Base-by-base conservation (phyloP, 768 basidiomycete species). In the Ramaria sp. region DNA sequence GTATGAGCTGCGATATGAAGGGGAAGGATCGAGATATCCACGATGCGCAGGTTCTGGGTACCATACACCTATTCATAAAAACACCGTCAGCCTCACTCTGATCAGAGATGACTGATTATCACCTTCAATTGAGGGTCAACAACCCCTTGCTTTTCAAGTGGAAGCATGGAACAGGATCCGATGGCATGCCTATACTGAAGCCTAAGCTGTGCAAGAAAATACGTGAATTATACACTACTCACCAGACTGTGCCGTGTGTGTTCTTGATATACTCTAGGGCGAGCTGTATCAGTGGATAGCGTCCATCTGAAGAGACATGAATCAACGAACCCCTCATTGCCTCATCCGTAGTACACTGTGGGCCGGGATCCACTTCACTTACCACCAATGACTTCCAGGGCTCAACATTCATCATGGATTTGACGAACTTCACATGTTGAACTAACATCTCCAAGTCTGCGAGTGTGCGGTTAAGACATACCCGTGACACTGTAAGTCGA, bases 91-190 rank as follows among this genome's bases (percentile, higher is more conserved):
- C 49, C 5, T 7, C 10, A 17, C 10, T 20, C 19, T 15, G 30
- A 4, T 33, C 11, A 10, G 6, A 15, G 30, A 1, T 19, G 33
- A 15, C 39, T 24, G n/a, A 7, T 1, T 12, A 3, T 17, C 0
- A 74, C 77, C 59, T 81, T 81, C 41, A 86, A 67, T n/a, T 69
- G 69, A 30, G 75, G 53, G 62, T 87, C 81, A 7, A 87, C 80
- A 3, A 86, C 84, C 13, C 83, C 84, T 4, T 75, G 77, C 50
- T 75, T 73, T 27, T 75, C 72, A 19, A 76, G 73, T 3, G 81
- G 74, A 64, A 84, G 83, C 83, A 86, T 85, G 0, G 81, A 77
- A 58, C 71, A 84, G 0, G 83, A 72, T 5, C 76, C 74, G 24
- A 73, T 63, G 12, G 76, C 73, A 60, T 82, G 78, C 79, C 48